These are phyloP conservation scores for Alternaria novae-zelandiae DNA, from an alignment of 2,329 filamentous ascomycete species.

Conservation along the genomic window DNA sequence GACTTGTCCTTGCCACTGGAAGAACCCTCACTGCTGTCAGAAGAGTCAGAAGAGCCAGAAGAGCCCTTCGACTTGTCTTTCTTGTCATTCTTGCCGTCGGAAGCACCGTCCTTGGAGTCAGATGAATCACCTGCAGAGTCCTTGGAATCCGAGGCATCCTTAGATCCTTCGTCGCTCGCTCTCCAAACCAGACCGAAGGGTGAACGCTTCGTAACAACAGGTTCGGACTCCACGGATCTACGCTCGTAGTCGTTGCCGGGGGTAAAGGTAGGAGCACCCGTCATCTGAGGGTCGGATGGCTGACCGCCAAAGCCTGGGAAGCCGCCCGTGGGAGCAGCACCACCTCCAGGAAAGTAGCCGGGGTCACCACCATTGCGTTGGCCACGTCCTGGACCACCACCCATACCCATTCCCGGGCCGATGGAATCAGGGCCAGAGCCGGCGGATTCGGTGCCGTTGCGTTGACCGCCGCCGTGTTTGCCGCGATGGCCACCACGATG, in stretches of 20 bases:
- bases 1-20: neutral
- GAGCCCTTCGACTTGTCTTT: neutral
- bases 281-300: constrained; percentile 3
- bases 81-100: neutral
- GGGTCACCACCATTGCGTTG: neutral
- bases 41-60: neutral
- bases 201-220: constrained; percentile 5
- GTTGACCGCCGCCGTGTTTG: neutral
- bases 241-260: constrained; percentile 1
- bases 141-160: neutral
- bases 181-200: neutral
- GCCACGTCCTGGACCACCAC: neutral
- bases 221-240: constrained; percentile 19
- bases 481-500: neutral
- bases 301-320: constrained; percentile 5
- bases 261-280: constrained; percentile 9
- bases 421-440: neutral
- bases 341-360: constrained; percentile 12
- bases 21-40: neutral
- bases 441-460: neutral
- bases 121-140: neutral
- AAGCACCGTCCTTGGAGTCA: neutral
- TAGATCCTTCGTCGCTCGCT: neutral
- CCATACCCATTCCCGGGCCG: neutral
- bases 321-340: constrained; percentile 10